Evolutionary conservation across 331 rosid species (phyloP).

Genomic region (Malus hybrid): DNA sequence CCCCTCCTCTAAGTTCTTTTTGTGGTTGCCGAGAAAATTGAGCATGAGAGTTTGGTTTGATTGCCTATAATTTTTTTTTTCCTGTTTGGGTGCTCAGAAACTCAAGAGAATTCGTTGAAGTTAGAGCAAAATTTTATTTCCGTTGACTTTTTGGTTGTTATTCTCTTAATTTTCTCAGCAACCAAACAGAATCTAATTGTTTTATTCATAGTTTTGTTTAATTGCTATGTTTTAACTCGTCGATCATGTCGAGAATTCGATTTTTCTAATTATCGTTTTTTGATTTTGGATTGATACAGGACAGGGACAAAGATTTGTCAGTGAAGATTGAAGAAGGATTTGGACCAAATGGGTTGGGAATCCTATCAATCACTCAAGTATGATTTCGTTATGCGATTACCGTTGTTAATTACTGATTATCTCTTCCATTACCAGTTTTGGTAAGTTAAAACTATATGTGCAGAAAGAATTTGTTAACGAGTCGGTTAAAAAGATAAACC

Average conservation of each 20-base stretch:
- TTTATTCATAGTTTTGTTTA: not conserved
- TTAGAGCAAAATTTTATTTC: not conserved
- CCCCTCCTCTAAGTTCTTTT: not conserved
- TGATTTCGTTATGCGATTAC: constrained; percentile 5
- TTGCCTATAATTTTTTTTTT: not conserved
- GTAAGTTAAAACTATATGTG: not conserved
- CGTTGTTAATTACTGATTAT: not conserved
- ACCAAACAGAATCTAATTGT: not conserved
- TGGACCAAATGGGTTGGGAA: constrained; percentile 77
- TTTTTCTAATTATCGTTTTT: not conserved
- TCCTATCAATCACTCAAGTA: constrained; percentile 67
- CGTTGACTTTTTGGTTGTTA: not conserved
- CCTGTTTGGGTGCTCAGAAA: not conserved
- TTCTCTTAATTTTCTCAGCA: not conserved
- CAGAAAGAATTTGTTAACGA: not conserved
- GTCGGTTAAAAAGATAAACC: not conserved
- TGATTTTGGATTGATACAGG: constrained; percentile 33
- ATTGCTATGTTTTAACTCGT: not conserved
- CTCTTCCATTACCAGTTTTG: not conserved
- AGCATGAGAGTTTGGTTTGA: not conserved
- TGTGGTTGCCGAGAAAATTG: not conserved
- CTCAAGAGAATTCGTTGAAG: not conserved
- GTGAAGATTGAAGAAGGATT: constrained; percentile 76
- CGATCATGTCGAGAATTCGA: not conserved
- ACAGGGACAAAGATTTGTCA: constrained; percentile 55